Evolutionary conservation across 495 filamentous ascomycete genomes (phyloP).

Genomic region (Tuber brumale): DNA sequence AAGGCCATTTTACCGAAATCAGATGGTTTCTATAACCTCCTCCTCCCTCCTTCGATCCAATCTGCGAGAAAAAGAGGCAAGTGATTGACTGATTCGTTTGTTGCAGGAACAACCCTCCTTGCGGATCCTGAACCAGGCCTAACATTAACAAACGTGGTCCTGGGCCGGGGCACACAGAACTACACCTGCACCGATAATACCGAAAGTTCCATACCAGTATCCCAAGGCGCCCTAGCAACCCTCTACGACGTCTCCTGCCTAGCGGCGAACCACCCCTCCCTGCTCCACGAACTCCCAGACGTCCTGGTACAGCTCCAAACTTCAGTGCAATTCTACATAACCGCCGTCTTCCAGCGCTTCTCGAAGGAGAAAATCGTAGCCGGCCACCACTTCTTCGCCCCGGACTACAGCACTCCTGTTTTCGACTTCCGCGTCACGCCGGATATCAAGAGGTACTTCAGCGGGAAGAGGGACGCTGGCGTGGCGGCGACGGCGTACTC

Average conservation of each 20-base stretch:
- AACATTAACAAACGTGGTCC: conserved; percentile 50
- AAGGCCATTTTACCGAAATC: conserved; percentile 46
- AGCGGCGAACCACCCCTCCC: conserved; percentile 57
- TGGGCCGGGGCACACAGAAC: conserved; percentile 87
- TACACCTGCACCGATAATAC: conserved; percentile 69
- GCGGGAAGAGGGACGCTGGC: conserved; percentile 53
- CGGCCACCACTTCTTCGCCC: conserved; percentile 75
- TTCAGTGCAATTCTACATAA: conserved; percentile 40
- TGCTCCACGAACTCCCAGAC: conserved; percentile 53
- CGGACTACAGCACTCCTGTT: conserved; percentile 58
- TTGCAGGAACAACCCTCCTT: conserved; percentile 7
- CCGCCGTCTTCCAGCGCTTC: conserved; percentile 46
- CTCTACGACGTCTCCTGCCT: conserved; percentile 86
- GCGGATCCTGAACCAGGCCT: conserved; percentile 12
- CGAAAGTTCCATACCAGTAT: conserved; percentile 53
- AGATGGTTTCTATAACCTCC: conserved; percentile 19
- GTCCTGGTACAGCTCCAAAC: conserved; percentile 54
- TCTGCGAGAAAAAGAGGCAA: neutral
- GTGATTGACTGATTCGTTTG: neutral
- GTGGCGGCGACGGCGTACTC: conserved; percentile 55
- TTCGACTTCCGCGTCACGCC: conserved; percentile 66
- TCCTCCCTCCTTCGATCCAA: neutral
- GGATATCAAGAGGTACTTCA: conserved; percentile 54
- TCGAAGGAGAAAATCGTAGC: conserved; percentile 51
- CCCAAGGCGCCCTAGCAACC: conserved; percentile 69